phyloP scores from a whole-genome alignment of 225 moss, liverwort and hornwort genomes.

The Bryum argenteum region DNA sequence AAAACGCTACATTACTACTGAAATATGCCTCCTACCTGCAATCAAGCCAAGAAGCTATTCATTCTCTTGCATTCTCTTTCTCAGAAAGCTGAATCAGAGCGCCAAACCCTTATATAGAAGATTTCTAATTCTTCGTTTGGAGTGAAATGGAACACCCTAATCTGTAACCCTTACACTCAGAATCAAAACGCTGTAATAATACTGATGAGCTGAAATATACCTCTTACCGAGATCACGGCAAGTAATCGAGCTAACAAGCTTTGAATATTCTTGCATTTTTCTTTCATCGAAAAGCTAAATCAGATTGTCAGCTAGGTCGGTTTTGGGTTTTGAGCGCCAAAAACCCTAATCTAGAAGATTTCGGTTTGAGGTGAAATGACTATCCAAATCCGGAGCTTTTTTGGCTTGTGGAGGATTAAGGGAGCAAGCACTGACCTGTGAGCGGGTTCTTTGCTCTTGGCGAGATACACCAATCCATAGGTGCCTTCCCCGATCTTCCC shows the following conservation, averaged over 20 bases:
- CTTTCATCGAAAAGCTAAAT: neutral
- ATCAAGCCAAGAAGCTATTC: neutral
- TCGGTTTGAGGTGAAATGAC: no score
- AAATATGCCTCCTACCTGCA: neutral
- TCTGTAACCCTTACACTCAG: neutral
- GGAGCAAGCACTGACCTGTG: constrained; percentile 27
- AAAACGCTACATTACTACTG: neutral
- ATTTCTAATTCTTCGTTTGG: no score
- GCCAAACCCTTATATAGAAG: constrained; percentile 19
- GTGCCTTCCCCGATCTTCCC: constrained; percentile 99
- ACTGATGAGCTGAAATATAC: neutral
- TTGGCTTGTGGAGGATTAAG: neutral
- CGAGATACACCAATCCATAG: constrained; percentile 93
- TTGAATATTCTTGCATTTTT: neutral
- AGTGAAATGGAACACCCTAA: neutral
- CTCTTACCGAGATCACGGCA: neutral
- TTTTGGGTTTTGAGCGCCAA: no score
- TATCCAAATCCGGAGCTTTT: neutral
- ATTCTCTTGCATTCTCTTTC: neutral
- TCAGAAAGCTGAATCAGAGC: neutral
- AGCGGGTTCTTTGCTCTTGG: constrained; percentile 75
- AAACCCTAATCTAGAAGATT: constrained; percentile 21
- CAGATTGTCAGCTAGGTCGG: neutral
- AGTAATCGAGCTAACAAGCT: neutral
- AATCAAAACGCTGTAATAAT: neutral